Percentiles rank a stretch among this genome's conserved stretches.
Evolutionary conservation across 768 basidiomycete species (phyloP).

Genomic region (Trametes meyenii): DNA sequence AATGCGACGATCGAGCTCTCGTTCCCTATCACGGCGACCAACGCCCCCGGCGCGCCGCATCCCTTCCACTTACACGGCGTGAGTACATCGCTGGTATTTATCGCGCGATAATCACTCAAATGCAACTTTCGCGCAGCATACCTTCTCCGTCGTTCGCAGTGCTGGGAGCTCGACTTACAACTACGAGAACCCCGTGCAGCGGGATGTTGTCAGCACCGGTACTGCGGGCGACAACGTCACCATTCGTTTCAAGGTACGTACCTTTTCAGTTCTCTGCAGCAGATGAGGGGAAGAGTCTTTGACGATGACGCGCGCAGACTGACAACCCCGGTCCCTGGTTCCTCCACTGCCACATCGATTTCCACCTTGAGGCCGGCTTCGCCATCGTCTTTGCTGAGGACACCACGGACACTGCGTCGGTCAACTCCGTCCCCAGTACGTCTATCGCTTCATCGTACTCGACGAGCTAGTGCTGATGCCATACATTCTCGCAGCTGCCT

Average conservation of each 20-base stretch:
- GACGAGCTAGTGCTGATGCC: neutral
- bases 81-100: conserved; percentile 18
- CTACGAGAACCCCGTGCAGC: conserved; percentile 39
- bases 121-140: conserved; percentile 34
- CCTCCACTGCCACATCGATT: conserved; percentile 52
- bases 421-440: conserved; percentile 25
- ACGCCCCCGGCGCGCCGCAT: conserved; percentile 42
- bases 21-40: conserved; percentile 41
- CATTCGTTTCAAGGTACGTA: conserved; percentile 30
- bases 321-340: conserved; percentile 34
- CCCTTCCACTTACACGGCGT: conserved; percentile 49
- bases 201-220: conserved; percentile 37
- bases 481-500: conserved; percentile 1
- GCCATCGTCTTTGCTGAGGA: conserved; percentile 48
- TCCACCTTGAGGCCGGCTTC: conserved; percentile 49
- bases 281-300: no score
- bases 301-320: conserved; percentile 11
- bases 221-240: conserved; percentile 30
- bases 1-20: conserved; percentile 49
- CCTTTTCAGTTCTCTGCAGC: neutral
- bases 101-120: neutral
- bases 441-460: neutral
- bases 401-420: conserved; percentile 21
- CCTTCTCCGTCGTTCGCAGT: conserved; percentile 42
- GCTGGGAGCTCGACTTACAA: conserved; percentile 37